phyloP scores from a whole-genome alignment of 1,284 basidiomycete genomes.

The Cerioporus squamosus region DNA sequence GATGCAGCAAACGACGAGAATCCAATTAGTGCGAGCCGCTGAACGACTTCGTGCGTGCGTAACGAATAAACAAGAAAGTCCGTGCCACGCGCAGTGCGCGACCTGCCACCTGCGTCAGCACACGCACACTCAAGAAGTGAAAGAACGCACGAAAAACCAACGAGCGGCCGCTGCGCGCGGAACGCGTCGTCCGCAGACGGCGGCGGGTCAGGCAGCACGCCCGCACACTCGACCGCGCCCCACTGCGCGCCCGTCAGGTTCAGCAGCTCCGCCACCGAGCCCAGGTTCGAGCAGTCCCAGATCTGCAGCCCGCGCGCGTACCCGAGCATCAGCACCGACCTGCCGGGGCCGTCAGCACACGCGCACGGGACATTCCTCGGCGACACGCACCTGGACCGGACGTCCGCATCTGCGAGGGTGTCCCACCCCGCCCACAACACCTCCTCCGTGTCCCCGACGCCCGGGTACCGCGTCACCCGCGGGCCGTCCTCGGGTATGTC shows the following conservation, averaged over 20 bases:
- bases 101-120: conserved; percentile 17
- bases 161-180: conserved; percentile 45
- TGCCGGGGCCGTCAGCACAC: conserved; percentile 22
- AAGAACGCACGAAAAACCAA: conserved; percentile 61
- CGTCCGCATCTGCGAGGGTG: conserved; percentile 20
- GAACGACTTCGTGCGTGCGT: conserved; percentile 55
- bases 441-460: conserved; percentile 32
- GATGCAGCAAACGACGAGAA: conserved; percentile 54
- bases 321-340: conserved; percentile 62
- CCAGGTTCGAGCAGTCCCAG: conserved; percentile 69
- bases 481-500: conserved; percentile 28
- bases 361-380: background rate
- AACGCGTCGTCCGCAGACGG: conserved; percentile 33
- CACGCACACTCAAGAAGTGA: background rate
- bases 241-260: conserved; percentile 46
- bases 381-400: conserved; percentile 34
- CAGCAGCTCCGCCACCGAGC: conserved; percentile 56
- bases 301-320: conserved; percentile 66
- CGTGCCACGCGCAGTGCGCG: conserved; percentile 22
- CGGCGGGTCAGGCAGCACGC: conserved; percentile 46
- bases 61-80: conserved; percentile 62
- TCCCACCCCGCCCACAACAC: conserved; percentile 41
- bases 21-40: conserved; percentile 49
- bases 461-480: conserved; percentile 31
- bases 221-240: conserved; percentile 47